Evolutionary conservation across 805 yeast species (phyloP).

Genomic region (Jamesozyma piceae): DNA sequence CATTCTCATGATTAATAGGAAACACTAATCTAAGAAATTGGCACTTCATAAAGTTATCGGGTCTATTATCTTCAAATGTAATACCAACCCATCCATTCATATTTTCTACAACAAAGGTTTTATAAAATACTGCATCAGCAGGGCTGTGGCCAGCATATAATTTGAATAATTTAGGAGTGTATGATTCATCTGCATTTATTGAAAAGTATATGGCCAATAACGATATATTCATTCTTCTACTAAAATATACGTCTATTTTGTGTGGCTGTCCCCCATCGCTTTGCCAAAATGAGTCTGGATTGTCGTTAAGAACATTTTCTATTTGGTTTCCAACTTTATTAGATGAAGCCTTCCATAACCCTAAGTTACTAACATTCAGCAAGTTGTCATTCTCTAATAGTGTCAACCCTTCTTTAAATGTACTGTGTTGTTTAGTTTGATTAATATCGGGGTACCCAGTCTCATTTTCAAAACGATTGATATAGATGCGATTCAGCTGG

Average conservation of each 20-base stretch:
- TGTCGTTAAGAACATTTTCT: constrained; percentile 60
- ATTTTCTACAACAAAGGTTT: constrained; percentile 18
- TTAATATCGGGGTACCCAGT: background rate
- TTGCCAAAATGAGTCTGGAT: constrained; percentile 79
- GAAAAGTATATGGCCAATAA: constrained; percentile 66
- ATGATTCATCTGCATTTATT: constrained; percentile 71
- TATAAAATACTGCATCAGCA: constrained; percentile 22
- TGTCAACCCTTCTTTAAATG: constrained; percentile 19
- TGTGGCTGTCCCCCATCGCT: constrained; percentile 92
- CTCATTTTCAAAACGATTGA: constrained; percentile 12
- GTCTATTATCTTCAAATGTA: constrained; percentile 20
- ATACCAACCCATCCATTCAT: constrained; percentile 29
- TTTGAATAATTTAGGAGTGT: constrained; percentile 54
- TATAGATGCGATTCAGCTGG: constrained; percentile 11
- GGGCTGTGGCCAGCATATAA: constrained; percentile 28
- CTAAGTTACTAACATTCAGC: constrained; percentile 69
- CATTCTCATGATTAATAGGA: constrained; percentile 73
- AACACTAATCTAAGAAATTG: constrained; percentile 25
- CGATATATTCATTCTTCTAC: constrained; percentile 62
- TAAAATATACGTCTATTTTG: constrained; percentile 63
- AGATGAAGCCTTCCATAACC: constrained; percentile 78
- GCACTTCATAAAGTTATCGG: constrained; percentile 20
- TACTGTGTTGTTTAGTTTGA: background rate
- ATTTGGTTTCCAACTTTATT: constrained; percentile 65
- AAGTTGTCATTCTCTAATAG: constrained; percentile 35